Evolutionary conservation across 257 asterid genomes (phyloP).

Genomic region (Fraxinus quadrangulata): DNA sequence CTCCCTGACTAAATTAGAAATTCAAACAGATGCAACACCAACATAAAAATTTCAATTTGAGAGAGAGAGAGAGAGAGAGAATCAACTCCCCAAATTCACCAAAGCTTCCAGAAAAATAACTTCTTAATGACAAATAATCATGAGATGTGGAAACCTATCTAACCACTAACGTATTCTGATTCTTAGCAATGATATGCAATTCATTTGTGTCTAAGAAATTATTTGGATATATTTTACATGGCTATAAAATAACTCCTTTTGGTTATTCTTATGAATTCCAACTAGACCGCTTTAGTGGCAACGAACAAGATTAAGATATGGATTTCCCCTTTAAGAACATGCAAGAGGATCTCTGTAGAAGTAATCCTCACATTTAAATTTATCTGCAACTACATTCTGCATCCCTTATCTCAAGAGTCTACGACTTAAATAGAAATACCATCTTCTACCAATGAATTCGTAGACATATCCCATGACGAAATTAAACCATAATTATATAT

Average conservation of each 20-base stretch:
- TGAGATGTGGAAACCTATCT: neutral
- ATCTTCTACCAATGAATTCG: neutral
- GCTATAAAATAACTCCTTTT: neutral
- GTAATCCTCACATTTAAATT: neutral
- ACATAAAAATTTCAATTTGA: neutral
- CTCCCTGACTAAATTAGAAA: neutral
- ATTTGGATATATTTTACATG: neutral
- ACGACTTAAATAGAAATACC: neutral
- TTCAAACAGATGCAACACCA: neutral
- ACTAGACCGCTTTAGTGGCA: neutral
- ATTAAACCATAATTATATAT: neutral
- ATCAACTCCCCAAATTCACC: neutral
- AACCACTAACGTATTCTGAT: neutral
- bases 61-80: neutral
- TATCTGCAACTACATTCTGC: neutral
- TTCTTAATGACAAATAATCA: conserved; percentile 3
- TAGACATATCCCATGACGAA: neutral
- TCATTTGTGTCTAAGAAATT: neutral
- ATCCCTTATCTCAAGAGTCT: neutral
- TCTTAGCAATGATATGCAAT: neutral
- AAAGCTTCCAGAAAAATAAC: neutral
- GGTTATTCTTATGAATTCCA: neutral
- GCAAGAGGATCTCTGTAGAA: neutral
- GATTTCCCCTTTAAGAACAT: neutral
- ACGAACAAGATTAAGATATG: neutral